These are phyloP conservation scores for Thraustotheca clavata DNA, from an alignment of 352 stramenopile species.

Conservation along the genomic window DNA sequence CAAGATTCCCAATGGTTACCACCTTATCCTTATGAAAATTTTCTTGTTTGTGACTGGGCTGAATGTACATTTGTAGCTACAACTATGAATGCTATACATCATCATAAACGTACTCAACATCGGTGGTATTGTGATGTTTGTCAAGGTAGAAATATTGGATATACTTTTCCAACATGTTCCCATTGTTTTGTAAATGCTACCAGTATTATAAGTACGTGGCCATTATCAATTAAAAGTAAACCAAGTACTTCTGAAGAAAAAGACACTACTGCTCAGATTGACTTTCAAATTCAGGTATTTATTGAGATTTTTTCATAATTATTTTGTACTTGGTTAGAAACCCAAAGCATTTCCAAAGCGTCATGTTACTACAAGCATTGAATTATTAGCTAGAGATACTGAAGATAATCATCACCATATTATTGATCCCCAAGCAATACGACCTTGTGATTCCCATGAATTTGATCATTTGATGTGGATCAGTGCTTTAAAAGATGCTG, in stretches of 20 bases:
- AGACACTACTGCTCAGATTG: too few relatives aligned
- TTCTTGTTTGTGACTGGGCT: constrained; percentile 55
- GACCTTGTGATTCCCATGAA: background rate
- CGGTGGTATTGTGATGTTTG: constrained; percentile 77
- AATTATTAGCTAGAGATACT: too few relatives aligned
- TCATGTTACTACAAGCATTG: too few relatives aligned
- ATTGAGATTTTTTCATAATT: too few relatives aligned
- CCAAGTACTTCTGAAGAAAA: too few relatives aligned
- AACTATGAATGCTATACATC: constrained; percentile 67
- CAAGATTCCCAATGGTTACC: constrained; percentile 74
- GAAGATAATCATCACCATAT: too few relatives aligned
- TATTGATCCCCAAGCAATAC: background rate
- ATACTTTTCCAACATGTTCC: constrained; percentile 54
- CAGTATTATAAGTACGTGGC: too few relatives aligned
- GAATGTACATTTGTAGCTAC: constrained; percentile 41
- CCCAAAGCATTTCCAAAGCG: too few relatives aligned
- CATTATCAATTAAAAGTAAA: too few relatives aligned
- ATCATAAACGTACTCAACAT: constrained; percentile 55
- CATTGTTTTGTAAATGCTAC: constrained; percentile 43
- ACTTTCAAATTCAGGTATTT: too few relatives aligned
- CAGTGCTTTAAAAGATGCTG: constrained; percentile 33
- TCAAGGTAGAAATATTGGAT: constrained; percentile 45
- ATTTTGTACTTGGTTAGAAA: too few relatives aligned
- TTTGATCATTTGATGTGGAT: constrained; percentile 39
- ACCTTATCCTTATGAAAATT: constrained; percentile 49